A percentile compares a stretch with the other conserved stretches of the same genome.
Evolutionary conservation across 2,329 filamentous ascomycete genomes (phyloP).

Genomic region (Botrytis galanthina): DNA sequence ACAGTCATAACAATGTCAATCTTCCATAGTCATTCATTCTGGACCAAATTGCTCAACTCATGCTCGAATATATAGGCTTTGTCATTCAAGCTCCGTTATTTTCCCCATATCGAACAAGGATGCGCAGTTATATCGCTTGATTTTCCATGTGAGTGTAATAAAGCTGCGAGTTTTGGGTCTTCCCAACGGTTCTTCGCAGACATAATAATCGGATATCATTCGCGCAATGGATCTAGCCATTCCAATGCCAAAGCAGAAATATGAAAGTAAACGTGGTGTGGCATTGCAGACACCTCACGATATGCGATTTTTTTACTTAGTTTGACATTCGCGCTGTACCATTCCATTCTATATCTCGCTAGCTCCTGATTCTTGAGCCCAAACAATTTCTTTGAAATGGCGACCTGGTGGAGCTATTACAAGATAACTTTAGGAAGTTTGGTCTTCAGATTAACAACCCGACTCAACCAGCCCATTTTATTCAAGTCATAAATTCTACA

Average conservation of each 20-base stretch:
- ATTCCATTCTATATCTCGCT: neutral
- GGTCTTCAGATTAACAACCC: neutral
- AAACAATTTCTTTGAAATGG: neutral
- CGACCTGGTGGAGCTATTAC: neutral
- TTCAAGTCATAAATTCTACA: neutral
- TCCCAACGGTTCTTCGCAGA: neutral
- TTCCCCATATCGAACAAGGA: neutral
- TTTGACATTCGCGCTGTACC: neutral
- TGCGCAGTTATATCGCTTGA: neutral
- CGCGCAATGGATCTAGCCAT: neutral
- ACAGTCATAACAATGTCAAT: neutral
- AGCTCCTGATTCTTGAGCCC: neutral
- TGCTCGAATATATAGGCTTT: neutral
- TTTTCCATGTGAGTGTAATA: neutral
- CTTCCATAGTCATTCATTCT: neutral
- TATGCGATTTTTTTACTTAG: neutral
- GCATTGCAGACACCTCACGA: neutral
- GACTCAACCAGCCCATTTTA: neutral
- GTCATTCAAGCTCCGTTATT: neutral
- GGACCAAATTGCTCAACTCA: neutral
- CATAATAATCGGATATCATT: neutral
- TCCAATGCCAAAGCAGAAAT: neutral
- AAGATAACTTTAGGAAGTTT: neutral
- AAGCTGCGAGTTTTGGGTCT: neutral
- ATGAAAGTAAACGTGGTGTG: neutral